Percentiles rank a stretch among this genome's conserved stretches.
phyloP scores from a whole-genome alignment of 2,329 filamentous ascomycete genomes.

The Trichothecium roseum region DNA sequence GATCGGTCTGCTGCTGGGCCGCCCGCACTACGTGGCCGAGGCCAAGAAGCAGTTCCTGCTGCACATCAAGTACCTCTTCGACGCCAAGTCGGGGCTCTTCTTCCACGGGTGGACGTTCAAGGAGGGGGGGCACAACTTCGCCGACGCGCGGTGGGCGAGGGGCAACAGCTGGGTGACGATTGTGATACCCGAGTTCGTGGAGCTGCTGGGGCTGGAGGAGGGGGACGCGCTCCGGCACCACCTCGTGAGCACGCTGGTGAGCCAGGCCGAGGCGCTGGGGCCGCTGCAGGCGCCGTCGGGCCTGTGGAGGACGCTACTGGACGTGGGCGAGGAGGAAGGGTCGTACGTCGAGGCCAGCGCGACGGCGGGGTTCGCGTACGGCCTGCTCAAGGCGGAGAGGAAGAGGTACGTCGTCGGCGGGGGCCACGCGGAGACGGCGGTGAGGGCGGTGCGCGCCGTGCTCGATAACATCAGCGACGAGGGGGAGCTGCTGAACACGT shows the following conservation, averaged over 20 bases:
- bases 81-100: slow-evolving; percentile 60
- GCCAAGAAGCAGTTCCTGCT: slow-evolving; percentile 69
- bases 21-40: slow-evolving; percentile 66
- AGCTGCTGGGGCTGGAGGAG: slow-evolving; percentile 52
- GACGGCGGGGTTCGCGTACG: slow-evolving; percentile 72
- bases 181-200: slow-evolving; percentile 72
- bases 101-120: slow-evolving; percentile 78
- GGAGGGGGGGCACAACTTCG: slow-evolving; percentile 53
- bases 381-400: slow-evolving; percentile 62
- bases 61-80: slow-evolving; percentile 70
- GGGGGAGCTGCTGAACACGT: slow-evolving; percentile 64
- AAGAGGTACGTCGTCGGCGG: slow-evolving; percentile 57
- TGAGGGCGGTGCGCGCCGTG: slow-evolving; percentile 58
- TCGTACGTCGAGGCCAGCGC: slow-evolving; percentile 70
- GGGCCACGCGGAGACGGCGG: slow-evolving; percentile 45
- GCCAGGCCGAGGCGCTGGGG: slow-evolving; percentile 57
- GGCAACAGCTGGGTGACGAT: slow-evolving; percentile 71
- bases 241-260: slow-evolving; percentile 52
- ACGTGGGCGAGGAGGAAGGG: slow-evolving; percentile 53
- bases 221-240: slow-evolving; percentile 54
- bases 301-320: slow-evolving; percentile 66
- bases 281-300: slow-evolving; percentile 51
- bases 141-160: slow-evolving; percentile 45
- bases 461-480: slow-evolving; percentile 53
- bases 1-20: slow-evolving; percentile 59